phyloP scores from a whole-genome alignment of 1,284 basidiomycete genomes.

The Leccinum angustisporum region DNA sequence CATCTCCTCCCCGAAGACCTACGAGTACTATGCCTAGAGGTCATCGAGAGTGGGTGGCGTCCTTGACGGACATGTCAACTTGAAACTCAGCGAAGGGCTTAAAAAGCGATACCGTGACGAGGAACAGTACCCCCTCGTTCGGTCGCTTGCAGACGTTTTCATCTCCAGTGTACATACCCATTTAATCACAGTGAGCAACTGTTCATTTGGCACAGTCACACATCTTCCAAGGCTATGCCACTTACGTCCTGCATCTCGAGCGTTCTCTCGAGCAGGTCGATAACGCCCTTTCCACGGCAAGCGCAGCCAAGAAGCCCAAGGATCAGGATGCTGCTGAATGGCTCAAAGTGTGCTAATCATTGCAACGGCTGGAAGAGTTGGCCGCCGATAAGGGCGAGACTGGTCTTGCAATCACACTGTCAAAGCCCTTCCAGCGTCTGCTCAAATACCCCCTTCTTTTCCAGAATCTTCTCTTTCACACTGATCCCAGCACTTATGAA shows the following conservation, averaged over 20 bases:
- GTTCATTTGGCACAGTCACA: constrained; percentile 62
- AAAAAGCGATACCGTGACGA: constrained; percentile 74
- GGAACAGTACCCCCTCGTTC: constrained; percentile 86
- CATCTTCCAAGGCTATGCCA: constrained; percentile 88
- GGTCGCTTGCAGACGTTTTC: constrained; percentile 90
- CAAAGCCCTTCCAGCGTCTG: constrained; percentile 95
- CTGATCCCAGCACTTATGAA: constrained; percentile 95
- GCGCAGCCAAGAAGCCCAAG: constrained; percentile 69
- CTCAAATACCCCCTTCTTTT: constrained; percentile 97
- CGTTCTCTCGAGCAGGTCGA: constrained; percentile 86
- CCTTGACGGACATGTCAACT: constrained; percentile 76
- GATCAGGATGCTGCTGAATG: constrained; percentile 78
- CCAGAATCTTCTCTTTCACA: constrained; percentile 95
- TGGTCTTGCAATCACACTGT: constrained; percentile 89
- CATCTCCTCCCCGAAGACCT: constrained; percentile 84
- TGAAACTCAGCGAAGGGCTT: constrained; percentile 71
- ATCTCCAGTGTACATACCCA: constrained; percentile 76
- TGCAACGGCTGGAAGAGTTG: constrained; percentile 75
- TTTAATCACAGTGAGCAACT: constrained; percentile 5
- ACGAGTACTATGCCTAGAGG: constrained; percentile 73
- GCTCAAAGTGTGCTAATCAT: constrained; percentile 68
- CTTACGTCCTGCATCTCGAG: constrained; percentile 90
- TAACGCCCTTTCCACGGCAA: constrained; percentile 66
- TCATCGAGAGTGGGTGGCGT: constrained; percentile 83
- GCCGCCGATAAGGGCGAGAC: constrained; percentile 89